Base-by-base conservation (phyloP, 1,284 basidiomycete species). In the Takashimella tepidaria region DNA sequence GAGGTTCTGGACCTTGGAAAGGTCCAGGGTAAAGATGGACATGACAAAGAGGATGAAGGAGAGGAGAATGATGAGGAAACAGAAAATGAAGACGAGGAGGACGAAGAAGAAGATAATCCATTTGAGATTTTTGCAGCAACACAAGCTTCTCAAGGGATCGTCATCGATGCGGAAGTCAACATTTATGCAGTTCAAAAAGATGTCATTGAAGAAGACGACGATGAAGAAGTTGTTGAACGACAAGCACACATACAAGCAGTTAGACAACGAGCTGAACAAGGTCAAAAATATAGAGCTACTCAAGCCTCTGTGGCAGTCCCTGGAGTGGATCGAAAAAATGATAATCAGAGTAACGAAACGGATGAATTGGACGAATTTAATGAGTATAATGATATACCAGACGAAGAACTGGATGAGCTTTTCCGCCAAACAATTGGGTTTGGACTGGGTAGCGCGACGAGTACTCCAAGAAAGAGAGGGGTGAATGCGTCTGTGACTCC, bases 111-210 rank as follows among this genome's bases (percentile, higher is more conserved):
- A 53, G 55, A 58, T 19, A 69, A 75, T 49, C 71, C 73, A 1
- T 74, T 73, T 49, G 66, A 69, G 13, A 45, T 58, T 5, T 55
- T 63, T 19, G 68, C 67, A 1, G 66, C 65, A 31, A 68, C 68
- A 20, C 66, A 68, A 48, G 57, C 58, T 2, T 69, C 69, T 19
- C 61, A 63, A 37, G 56, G 53, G 2, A 62, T 63, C 5, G 61
- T 67, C 6, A 59, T 72, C 12, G 64, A 72, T 37, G 50, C 55
- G 3, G 71, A 74, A 13, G 64, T 73, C 40, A 72, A 73, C 49
- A 67, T 67, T 16, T 58, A 68, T 20, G 65, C 66, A 1, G 72
- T 76, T 20, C 67, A 68, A 27, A 56, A 60, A 1, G 63, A 61
- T 8, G 8, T 37, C 10, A 51, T 52, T 12, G 50, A 57, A 6